Evolutionary conservation across 768 basidiomycete species (phyloP).

Genomic region (Imleria badia): DNA sequence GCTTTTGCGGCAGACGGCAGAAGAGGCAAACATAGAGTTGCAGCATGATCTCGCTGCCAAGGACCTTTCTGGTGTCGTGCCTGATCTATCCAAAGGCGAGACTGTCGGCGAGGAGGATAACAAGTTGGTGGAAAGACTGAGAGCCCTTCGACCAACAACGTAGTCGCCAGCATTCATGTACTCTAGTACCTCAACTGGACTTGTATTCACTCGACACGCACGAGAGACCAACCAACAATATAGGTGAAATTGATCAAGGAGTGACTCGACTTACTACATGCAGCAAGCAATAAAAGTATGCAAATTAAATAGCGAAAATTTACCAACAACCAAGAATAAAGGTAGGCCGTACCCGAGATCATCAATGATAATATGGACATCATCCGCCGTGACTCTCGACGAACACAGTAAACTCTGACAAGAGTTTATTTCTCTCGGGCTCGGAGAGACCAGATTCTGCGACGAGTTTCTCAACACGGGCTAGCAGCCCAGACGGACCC

Average conservation of each 20-base stretch:
- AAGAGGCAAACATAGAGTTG: slow-evolving; percentile 94
- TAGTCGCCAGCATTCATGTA: slow-evolving; percentile 31
- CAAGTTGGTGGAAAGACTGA: slow-evolving; percentile 79
- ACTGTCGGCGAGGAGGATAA: slow-evolving; percentile 73
- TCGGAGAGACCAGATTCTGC: slow-evolving; percentile 47
- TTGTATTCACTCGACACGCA: neutral
- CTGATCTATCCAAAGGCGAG: slow-evolving; percentile 54
- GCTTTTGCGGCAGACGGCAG: slow-evolving; percentile 90
- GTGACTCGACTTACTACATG: slow-evolving; percentile 10
- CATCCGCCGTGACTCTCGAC: slow-evolving; percentile 39
- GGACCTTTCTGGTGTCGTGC: slow-evolving; percentile 52
- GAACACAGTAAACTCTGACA: slow-evolving; percentile 61
- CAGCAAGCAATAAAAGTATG: slow-evolving; percentile 22
- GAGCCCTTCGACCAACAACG: slow-evolving; percentile 81
- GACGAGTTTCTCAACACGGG: slow-evolving; percentile 61
- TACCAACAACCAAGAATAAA: slow-evolving; percentile 22
- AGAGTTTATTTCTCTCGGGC: slow-evolving; percentile 46
- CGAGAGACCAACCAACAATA: slow-evolving; percentile 1
- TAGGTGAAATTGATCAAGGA: slow-evolving; percentile 10
- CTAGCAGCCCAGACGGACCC: slow-evolving; percentile 68
- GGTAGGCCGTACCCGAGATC: slow-evolving; percentile 1
- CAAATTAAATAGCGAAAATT: slow-evolving; percentile 27
- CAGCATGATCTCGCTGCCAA: slow-evolving; percentile 83
- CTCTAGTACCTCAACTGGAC: neutral
- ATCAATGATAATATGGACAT: neutral